Conservation (phyloP, 148 eudicot genomes). For the Silene conica region DNA sequence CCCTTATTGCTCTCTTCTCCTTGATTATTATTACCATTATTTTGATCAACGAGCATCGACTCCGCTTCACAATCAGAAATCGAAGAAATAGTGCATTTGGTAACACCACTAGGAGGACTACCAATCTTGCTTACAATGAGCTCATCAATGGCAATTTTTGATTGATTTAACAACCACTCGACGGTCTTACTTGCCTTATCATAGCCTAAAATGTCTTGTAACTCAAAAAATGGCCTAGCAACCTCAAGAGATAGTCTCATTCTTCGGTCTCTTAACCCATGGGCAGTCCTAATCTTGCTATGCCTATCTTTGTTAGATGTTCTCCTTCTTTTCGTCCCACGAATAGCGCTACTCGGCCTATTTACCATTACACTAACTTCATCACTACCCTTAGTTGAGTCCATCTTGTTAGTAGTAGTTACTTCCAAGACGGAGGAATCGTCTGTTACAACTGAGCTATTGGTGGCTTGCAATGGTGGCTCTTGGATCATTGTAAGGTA, state of each 20-base stretch:
- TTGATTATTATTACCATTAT: neutral
- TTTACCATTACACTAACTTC: constrained; percentile 16
- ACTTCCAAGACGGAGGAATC: constrained; percentile 18
- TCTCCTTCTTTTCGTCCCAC: constrained; percentile 26
- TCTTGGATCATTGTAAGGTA: constrained; percentile 24
- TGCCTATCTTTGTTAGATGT: constrained; percentile 56
- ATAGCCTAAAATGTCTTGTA: constrained; percentile 57
- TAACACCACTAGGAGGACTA: constrained; percentile 28
- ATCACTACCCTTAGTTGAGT: constrained; percentile 14
- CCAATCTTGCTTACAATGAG: constrained; percentile 30
- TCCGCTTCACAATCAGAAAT: constrained; percentile 44
- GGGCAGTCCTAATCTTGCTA: constrained; percentile 68
- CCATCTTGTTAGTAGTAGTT: constrained; percentile 10
- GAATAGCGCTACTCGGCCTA: neutral
- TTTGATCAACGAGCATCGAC: constrained; percentile 17
- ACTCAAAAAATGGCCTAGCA: constrained; percentile 48
- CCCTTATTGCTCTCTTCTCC: neutral
- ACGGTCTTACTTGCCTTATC: constrained; percentile 66
- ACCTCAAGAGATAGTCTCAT: constrained; percentile 70
- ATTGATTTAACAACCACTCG: constrained; percentile 50
- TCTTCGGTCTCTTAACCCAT: constrained; percentile 63
- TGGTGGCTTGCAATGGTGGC: constrained; percentile 19
- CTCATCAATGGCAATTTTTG: constrained; percentile 45
- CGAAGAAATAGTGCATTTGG: constrained; percentile 34
- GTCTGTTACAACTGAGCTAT: constrained; percentile 1